These are phyloP conservation scores for Neoboletus brunneissimus DNA, from an alignment of 768 basidiomycete species.

Conservation along the genomic window DNA sequence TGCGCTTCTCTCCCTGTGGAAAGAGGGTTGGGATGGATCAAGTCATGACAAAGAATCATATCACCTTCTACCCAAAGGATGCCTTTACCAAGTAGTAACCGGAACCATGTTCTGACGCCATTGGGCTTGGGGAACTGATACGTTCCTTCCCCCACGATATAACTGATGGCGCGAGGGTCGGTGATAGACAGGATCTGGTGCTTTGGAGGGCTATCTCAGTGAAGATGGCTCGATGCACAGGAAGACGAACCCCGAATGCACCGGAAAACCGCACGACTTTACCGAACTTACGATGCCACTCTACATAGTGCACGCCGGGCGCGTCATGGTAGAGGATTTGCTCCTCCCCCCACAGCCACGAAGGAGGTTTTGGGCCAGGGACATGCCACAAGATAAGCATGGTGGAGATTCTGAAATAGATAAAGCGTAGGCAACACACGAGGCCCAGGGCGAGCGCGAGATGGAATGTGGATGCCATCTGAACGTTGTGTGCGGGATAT, in stretches of 20 bases:
- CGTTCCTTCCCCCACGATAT: conserved; percentile 52
- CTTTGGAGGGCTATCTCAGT: conserved; percentile 31
- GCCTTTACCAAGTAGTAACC: conserved; percentile 57
- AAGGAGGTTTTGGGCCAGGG: conserved; percentile 49
- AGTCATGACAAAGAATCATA: neutral
- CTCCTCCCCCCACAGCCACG: conserved; percentile 61
- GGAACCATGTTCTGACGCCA: conserved; percentile 65
- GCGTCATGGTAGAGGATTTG: conserved; percentile 48
- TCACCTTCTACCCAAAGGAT: conserved; percentile 67
- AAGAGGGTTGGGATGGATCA: neutral
- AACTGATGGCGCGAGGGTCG: conserved; percentile 50
- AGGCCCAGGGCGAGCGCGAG: conserved; percentile 22
- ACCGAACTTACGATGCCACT: conserved; percentile 55
- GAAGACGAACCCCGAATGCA: conserved; percentile 47
- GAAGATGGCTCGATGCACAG: conserved; percentile 3
- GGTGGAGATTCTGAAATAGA: conserved; percentile 35
- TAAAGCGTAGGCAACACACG: conserved; percentile 32
- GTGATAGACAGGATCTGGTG: conserved; percentile 58
- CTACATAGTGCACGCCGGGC: conserved; percentile 52
- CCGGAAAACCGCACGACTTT: conserved; percentile 55
- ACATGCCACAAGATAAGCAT: conserved; percentile 40
- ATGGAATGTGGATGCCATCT: conserved; percentile 11
- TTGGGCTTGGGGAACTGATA: conserved; percentile 62
- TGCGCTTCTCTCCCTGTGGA: conserved; percentile 51
- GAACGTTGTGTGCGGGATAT: neutral